Conservation (phyloP, 192 early-diverging fungal species). For the Rhizoclosmatium globosum region DNA sequence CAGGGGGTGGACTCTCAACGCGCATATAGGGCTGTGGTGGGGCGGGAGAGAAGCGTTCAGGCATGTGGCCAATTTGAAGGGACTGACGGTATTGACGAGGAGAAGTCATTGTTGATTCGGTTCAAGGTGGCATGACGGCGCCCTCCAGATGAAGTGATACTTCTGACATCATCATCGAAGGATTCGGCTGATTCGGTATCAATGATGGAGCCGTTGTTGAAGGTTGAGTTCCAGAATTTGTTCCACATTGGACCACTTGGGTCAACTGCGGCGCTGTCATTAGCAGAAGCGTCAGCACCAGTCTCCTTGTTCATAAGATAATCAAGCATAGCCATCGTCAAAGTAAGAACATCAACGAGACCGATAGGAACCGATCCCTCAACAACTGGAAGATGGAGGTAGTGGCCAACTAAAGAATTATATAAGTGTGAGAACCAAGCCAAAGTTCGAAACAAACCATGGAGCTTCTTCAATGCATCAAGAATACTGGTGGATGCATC, state of each 20-base stretch:
- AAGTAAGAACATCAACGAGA: conserved; percentile 59
- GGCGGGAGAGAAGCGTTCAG: not conserved
- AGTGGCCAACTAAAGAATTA: conserved; percentile 43
- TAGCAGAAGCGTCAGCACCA: conserved; percentile 7
- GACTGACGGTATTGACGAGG: not conserved
- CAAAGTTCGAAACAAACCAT: conserved; percentile 28
- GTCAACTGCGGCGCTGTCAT: not conserved
- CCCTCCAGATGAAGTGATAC: not conserved
- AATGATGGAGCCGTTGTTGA: conserved; percentile 25
- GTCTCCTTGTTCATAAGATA: conserved; percentile 40
- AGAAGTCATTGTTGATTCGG: not conserved
- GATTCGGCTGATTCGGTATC: conserved; percentile 30
- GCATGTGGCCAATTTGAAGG: not conserved
- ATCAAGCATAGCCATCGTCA: conserved; percentile 55
- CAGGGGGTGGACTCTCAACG: not conserved
- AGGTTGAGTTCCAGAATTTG: conserved; percentile 56
- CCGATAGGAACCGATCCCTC: conserved; percentile 49
- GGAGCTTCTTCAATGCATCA: conserved; percentile 60
- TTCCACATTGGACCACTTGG: conserved; percentile 54
- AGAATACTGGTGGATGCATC: conserved; percentile 47
- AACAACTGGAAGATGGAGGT: conserved; percentile 59
- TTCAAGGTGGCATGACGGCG: not conserved
- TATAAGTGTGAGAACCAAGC: not conserved
- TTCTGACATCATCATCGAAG: conserved; percentile 2
- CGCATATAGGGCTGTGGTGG: not conserved